Percentiles rank a stretch among this genome's conserved stretches.
Conservation (phyloP, 352 stramenopile species). For the Globisporangium middletonii region DNA sequence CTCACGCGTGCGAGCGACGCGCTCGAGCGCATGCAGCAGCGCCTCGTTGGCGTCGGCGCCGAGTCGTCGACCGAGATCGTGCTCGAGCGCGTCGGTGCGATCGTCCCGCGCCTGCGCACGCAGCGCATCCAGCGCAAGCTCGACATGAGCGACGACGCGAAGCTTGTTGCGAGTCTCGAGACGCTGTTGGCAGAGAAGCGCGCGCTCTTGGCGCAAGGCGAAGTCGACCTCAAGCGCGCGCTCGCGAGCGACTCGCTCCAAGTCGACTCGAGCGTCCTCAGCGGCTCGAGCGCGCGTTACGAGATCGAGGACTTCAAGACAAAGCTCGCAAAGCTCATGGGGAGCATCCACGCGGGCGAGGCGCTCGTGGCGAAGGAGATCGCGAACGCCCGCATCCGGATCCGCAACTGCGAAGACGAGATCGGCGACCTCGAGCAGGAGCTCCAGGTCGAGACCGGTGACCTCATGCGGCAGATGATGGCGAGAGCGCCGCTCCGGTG, state of each 20-base stretch:
- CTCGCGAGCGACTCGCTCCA: constrained; percentile 54
- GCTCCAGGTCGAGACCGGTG: constrained; percentile 54
- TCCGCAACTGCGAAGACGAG: constrained; percentile 60
- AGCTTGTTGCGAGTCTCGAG: constrained; percentile 41
- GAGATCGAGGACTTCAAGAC: constrained; percentile 73
- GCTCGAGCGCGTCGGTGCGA: constrained; percentile 59
- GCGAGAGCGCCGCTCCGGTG: constrained; percentile 61
- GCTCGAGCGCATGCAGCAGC: constrained; percentile 42
- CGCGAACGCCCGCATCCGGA: constrained; percentile 51
- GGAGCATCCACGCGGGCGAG: constrained; percentile 46
- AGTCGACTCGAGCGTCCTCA: constrained; percentile 67
- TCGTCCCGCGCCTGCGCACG: constrained; percentile 47
- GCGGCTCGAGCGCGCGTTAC: constrained; percentile 45
- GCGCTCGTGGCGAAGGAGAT: constrained; percentile 57
- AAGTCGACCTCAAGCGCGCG: constrained; percentile 59
- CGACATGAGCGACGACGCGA: constrained; percentile 48
- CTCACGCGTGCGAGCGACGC: constrained; percentile 24
- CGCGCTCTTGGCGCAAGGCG: constrained; percentile 40
- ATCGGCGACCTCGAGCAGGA: constrained; percentile 66
- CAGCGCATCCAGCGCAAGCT: constrained; percentile 57
- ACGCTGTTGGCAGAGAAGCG: constrained; percentile 57
- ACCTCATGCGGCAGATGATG: constrained; percentile 66
- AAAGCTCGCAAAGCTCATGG: constrained; percentile 69
- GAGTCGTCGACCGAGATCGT: constrained; percentile 55
- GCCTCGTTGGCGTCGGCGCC: constrained; percentile 53